A percentile compares a stretch with the other conserved stretches of the same genome.
phyloP scores from a whole-genome alignment of 257 asterid genomes.

The Linaria vulgaris region DNA sequence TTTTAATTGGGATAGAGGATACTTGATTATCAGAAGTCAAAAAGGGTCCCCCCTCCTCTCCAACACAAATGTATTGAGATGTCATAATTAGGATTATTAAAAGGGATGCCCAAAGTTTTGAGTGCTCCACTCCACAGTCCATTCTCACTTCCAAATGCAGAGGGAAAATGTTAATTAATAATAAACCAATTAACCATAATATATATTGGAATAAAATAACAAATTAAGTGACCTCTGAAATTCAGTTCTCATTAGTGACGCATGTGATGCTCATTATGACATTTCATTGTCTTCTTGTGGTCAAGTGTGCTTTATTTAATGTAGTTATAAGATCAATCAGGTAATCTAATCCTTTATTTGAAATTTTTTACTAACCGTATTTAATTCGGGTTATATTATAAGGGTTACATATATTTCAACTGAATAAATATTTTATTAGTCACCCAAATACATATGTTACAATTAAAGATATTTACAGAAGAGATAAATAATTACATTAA shows the following conservation, averaged over 20 bases:
- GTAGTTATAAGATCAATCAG: slow-evolving; percentile 8
- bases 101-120: slow-evolving; percentile 35
- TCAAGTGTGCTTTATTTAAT: slow-evolving; percentile 29
- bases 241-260: slow-evolving; percentile 32
- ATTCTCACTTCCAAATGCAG: slow-evolving; percentile 38
- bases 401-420: no score
- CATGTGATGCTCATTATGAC: slow-evolving; percentile 67
- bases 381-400: slow-evolving; percentile 4
- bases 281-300: slow-evolving; percentile 65
- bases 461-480: no score
- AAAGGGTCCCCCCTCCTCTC: slow-evolving; percentile 32
- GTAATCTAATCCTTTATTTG: slow-evolving; percentile 18
- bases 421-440: no score
- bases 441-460: no score
- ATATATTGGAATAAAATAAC: neutral
- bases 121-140: slow-evolving; percentile 29
- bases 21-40: slow-evolving; percentile 34
- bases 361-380: neutral
- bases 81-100: slow-evolving; percentile 41
- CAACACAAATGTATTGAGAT: slow-evolving; percentile 32
- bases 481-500: no score
- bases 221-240: slow-evolving; percentile 25
- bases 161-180: slow-evolving; percentile 18
- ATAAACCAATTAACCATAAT: slow-evolving; percentile 3
- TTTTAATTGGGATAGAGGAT: slow-evolving; percentile 27